phyloP scores from a whole-genome alignment of 495 filamentous ascomycete species.

The Aspergillus affinis region DNA sequence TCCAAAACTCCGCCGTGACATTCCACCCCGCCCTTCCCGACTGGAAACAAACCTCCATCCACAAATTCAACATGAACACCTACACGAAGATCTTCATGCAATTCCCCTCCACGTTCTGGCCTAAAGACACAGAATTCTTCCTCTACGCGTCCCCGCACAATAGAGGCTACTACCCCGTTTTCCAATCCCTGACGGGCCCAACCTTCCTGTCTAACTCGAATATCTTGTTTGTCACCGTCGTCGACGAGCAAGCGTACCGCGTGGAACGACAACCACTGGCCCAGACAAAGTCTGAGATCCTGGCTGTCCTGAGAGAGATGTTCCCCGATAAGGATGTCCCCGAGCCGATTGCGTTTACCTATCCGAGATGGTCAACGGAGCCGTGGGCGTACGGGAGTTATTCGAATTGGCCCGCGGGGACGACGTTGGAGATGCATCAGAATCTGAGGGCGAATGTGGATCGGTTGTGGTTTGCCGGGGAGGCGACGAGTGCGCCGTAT shows the following conservation, averaged over 20 bases:
- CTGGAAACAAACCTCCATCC: slow-evolving; percentile 66
- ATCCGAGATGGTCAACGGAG: slow-evolving; percentile 65
- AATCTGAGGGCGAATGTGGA: slow-evolving; percentile 66
- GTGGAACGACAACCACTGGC: slow-evolving; percentile 63
- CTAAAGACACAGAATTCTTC: slow-evolving; percentile 61
- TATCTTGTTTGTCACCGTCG: slow-evolving; percentile 69
- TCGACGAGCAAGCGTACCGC: slow-evolving; percentile 56
- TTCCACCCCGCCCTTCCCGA: slow-evolving; percentile 60
- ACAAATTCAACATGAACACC: slow-evolving; percentile 67
- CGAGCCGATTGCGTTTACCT: slow-evolving; percentile 68
- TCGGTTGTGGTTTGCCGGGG: slow-evolving; percentile 69
- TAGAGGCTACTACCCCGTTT: slow-evolving; percentile 71
- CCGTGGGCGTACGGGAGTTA: slow-evolving; percentile 71
- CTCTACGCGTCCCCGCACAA: slow-evolving; percentile 63
- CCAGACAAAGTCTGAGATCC: slow-evolving; percentile 57
- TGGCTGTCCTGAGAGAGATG: slow-evolving; percentile 63
- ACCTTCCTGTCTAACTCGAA: slow-evolving; percentile 63
- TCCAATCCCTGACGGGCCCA: slow-evolving; percentile 59
- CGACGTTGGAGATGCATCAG: slow-evolving; percentile 65
- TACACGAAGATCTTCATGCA: slow-evolving; percentile 79
- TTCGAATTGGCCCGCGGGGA: slow-evolving; percentile 68
- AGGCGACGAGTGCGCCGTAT: slow-evolving; percentile 65
- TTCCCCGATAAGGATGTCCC: slow-evolving; percentile 60
- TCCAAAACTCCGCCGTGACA: slow-evolving; percentile 59
- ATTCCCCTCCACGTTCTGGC: slow-evolving; percentile 70